These are phyloP conservation scores for Russula emetica DNA, from an alignment of 768 basidiomycete genomes.

Conservation along the genomic window DNA sequence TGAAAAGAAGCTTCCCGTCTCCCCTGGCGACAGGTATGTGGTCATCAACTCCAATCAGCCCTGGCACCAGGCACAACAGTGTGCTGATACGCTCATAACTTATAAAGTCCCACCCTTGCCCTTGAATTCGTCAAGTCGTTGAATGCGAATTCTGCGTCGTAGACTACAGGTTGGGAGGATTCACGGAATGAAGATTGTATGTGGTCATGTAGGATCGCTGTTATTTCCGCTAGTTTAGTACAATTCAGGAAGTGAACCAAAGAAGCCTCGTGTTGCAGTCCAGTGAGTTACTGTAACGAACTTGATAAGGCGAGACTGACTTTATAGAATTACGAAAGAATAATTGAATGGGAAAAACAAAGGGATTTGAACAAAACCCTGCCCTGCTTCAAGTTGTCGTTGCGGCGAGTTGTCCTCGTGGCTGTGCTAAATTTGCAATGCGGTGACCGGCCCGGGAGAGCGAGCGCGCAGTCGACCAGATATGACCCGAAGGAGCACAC, in stretches of 20 bases:
- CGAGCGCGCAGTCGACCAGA: not conserved
- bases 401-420: no score
- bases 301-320: no score
- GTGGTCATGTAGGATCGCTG: not conserved
- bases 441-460: not conserved
- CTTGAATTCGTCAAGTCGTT: slow-evolving; percentile 61
- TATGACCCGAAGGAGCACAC: not conserved
- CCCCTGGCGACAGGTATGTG: slow-evolving; percentile 75
- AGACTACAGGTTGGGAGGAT: not conserved
- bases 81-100: slow-evolving; percentile 2
- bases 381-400: no score
- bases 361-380: no score
- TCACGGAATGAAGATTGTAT: not conserved
- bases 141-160: slow-evolving; percentile 9
- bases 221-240: not conserved
- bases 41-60: not conserved
- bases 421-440: not conserved
- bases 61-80: not conserved
- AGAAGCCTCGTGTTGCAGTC: not conserved
- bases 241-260: not conserved
- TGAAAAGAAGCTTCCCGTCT: slow-evolving; percentile 80
- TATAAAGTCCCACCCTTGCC: slow-evolving; percentile 53
- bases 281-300: no score
- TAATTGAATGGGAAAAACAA: no score
- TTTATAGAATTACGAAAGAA: no score